Base-by-base conservation (phyloP, 192 early-diverging fungal genomes). In the Podila clonocystis region DNA sequence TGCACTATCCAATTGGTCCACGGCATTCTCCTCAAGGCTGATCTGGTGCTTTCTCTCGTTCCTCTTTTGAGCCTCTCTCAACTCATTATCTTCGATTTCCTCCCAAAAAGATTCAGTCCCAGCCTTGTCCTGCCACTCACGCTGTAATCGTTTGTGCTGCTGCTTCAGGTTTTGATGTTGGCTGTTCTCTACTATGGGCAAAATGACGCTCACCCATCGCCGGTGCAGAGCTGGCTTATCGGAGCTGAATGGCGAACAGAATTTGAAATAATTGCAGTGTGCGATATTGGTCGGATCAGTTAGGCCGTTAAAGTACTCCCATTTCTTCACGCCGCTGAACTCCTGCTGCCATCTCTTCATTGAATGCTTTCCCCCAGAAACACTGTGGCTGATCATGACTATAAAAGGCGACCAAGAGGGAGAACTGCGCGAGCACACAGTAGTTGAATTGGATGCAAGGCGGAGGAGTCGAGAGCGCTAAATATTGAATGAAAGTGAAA, bases 101-200 rank as follows among this genome's bases (percentile, higher is more conserved):
- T 28, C 59, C 68, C 68, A 70, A 34, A 70, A 70, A 17, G 34
- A 17, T 31, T 70, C 59, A 28, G 59, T 17, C 26, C 38, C 67
- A 50, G 30, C 31, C 31, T 31, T 31, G 45, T 70, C 68, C 7
- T 31, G 28, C 59, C 59, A 50, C 15, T 70, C 68, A 45, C 45
- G 58, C 31, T 70, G 38, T 50, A 70, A 9, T n/a, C 59, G 41
- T 24, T 70, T 70, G 41, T 50, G 49, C 59, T 70, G 45, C 28
- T 55, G 45, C 26, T 70, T 61, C 3, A 68, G 52, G 52, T 48
- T 41, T 62, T 34, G 36, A 24, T 70, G 11, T 61, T 50, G 50
- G 45, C 33, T 62, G 9, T 70, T 62, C 28, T 70, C 68, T 31
- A 70, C 45, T 33, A 70, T 70, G 36, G 68, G 68, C 49, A 70